These are phyloP conservation scores for Balamuthia mandrillaris DNA, from an alignment of 208 protist genomes.

Conservation along the genomic window DNA sequence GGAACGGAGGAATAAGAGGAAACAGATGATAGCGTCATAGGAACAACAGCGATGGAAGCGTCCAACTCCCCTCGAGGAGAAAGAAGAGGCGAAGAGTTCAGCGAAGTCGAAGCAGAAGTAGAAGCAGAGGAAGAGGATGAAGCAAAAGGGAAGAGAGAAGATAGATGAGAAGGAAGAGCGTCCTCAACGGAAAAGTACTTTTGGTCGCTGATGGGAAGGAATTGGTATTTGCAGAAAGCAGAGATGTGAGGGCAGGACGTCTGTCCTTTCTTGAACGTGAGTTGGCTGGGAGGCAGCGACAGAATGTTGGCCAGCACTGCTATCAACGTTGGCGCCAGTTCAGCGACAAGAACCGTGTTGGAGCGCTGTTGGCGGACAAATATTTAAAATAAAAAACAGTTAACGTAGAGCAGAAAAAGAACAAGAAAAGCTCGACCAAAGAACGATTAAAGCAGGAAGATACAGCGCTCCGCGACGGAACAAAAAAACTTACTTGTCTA, in stretches of 20 bases:
- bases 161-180: neutral
- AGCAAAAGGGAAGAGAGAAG: neutral
- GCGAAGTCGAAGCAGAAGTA: neutral
- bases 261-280: neutral
- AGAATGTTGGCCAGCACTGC: neutral
- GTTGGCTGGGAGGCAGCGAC: neutral
- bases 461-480: too few species aligned
- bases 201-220: neutral
- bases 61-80: neutral
- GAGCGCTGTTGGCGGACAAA: neutral
- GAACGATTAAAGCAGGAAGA: neutral
- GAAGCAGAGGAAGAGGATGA: neutral
- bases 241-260: neutral
- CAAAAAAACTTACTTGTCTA: slow-evolving; percentile 22
- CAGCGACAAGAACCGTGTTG: neutral
- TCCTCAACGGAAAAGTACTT: slow-evolving; percentile 10
- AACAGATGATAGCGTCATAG: neutral
- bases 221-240: neutral
- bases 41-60: neutral
- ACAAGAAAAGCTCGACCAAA: neutral
- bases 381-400: neutral
- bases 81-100: neutral
- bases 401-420: neutral
- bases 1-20: neutral
- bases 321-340: neutral